Base-by-base conservation (phyloP, 2,329 filamentous ascomycete species). In the Herpotrichia juniperi region DNA sequence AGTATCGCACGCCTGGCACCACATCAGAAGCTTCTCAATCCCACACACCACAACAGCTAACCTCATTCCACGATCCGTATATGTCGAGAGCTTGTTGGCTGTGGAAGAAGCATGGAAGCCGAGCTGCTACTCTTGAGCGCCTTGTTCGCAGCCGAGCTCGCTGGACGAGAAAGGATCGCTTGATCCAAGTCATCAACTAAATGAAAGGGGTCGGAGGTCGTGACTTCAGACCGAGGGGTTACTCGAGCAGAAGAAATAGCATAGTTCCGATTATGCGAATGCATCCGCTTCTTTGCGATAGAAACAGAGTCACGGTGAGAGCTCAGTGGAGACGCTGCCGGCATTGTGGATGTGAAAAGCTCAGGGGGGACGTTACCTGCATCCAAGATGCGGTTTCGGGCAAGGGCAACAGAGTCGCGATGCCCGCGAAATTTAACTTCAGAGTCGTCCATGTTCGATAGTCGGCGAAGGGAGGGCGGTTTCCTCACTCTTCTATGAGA, bases 361-460 rank as follows among this genome's bases (percentile, higher is more conserved):
- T 66, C 66, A 0, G 61, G 59, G 7, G 59, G 57, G 0, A 63
- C 31, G 2, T 49, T 53, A 5, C 59, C 51, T 16, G 62, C 50
- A 4, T 51, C 53, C 4, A 64, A 25, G n/a, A 71, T 53, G 19
- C 68, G 64, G 6, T 58, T 58, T 24, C 63, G 64, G 5, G 67
- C 64, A n/a, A 71, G 51, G 1, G 65, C 56, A 0, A 72, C 54
- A 0, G 71, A 73, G 43, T 73, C 67, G 21, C 67, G 64, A 50
- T 73, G 71, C 17, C 59, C 62, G 3, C 65, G 59, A 21, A 73
- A 73, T 14, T 51, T 61, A 1, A 58, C 19, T 2, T 70, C 63
- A 12, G 50, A 45, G 9, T 69, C 66, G 3, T 72, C 67, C 11
- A 71, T 31, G 17, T 68, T 68, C 0, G 68, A 72, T 6, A 71